These are phyloP conservation scores for Acer campestre DNA, from an alignment of 345 rosid genomes.

Conservation along the genomic window DNA sequence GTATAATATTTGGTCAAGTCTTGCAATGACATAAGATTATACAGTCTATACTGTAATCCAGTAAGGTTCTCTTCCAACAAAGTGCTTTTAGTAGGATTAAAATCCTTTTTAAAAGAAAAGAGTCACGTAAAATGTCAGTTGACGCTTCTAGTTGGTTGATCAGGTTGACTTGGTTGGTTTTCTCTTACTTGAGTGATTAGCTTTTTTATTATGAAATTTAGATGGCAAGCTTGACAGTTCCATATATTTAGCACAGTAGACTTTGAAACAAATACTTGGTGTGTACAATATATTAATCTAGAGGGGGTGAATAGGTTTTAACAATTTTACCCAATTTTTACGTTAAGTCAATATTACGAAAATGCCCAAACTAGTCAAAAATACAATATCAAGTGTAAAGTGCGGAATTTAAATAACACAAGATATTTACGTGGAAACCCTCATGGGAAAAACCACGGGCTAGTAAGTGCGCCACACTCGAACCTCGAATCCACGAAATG, in stretches of 20 bases:
- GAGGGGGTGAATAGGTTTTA: too few species aligned
- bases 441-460: too few species aligned
- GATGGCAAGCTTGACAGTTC: background rate
- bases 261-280: too few species aligned
- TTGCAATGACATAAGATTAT: background rate
- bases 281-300: too few species aligned
- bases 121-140: background rate
- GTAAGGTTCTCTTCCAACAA: background rate
- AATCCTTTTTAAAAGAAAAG: background rate
- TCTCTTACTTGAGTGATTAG: background rate
- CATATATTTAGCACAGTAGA: background rate
- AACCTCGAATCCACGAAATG: too few species aligned
- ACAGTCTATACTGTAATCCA: background rate
- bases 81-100: background rate
- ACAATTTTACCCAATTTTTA: too few species aligned
- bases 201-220: background rate
- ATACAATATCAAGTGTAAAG: too few species aligned
- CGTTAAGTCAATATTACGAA: too few species aligned
- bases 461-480: too few species aligned
- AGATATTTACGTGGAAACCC: too few species aligned
- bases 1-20: background rate
- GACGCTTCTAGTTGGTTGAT: conserved; percentile 1
- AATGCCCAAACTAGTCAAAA: too few species aligned
- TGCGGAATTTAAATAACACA: too few species aligned
- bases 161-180: background rate